Evolutionary conservation across 306 rosid genomes (phyloP).

Genomic region (Arachis stenosperma): DNA sequence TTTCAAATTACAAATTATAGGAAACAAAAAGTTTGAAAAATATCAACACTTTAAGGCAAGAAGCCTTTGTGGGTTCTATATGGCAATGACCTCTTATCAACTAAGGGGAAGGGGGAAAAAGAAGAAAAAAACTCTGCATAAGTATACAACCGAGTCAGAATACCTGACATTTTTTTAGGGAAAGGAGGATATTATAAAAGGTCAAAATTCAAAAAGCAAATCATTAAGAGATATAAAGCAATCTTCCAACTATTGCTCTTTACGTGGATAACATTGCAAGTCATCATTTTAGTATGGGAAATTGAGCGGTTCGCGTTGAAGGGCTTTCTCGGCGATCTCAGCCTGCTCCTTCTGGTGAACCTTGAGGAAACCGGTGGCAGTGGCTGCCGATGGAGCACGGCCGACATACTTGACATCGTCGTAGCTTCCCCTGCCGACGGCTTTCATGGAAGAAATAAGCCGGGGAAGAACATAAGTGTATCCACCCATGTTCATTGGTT

Average conservation of each 20-base stretch:
- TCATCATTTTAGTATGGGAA: constrained; percentile 40
- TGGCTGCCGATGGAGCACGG: constrained; percentile 91
- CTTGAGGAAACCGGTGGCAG: constrained; percentile 84
- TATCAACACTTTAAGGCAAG: constrained; percentile 20
- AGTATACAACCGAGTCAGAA: constrained; percentile 29
- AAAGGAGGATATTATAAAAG: neutral
- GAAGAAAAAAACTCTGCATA: neutral
- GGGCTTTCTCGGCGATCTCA: constrained; percentile 77
- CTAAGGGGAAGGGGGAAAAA: neutral
- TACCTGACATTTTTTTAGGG: constrained; percentile 1
- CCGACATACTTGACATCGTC: constrained; percentile 81
- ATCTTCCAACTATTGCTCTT: constrained; percentile 33
- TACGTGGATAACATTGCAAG: constrained; percentile 11
- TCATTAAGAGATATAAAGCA: constrained; percentile 2
- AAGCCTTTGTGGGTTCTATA: constrained; percentile 1
- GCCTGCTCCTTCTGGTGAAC: constrained; percentile 88
- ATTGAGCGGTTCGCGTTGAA: constrained; percentile 65
- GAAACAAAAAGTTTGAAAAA: neutral
- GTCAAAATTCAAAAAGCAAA: constrained; percentile 27
- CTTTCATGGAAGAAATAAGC: constrained; percentile 76
- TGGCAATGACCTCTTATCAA: constrained; percentile 16
- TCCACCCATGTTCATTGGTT: constrained; percentile 98
- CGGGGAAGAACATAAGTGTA: constrained; percentile 72
- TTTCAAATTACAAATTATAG: constrained; percentile 12
- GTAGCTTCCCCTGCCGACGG: constrained; percentile 65